These are phyloP conservation scores for Monosporascus sp. DNA, from an alignment of 2,329 filamentous ascomycete species.

Conservation along the genomic window DNA sequence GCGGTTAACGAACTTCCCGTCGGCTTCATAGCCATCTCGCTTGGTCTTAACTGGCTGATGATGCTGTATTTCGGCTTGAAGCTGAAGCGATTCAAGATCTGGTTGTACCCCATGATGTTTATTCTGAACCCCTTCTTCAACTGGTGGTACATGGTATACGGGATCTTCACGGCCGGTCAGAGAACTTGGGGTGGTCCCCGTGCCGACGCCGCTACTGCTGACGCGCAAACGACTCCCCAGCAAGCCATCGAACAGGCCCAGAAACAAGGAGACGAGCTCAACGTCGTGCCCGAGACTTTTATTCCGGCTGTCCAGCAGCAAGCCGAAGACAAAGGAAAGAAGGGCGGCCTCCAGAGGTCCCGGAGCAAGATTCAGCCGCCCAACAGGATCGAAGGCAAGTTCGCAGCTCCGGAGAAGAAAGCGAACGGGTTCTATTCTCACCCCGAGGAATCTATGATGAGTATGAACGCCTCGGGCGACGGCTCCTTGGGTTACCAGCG, in stretches of 20 bases:
- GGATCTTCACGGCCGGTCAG: constrained; percentile 89
- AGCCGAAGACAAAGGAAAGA: constrained; percentile 21
- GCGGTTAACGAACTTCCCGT: constrained; percentile 74
- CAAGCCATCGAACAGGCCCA: constrained; percentile 81
- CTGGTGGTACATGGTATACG: constrained; percentile 97
- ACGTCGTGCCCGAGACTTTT: constrained; percentile 84
- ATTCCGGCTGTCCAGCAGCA: constrained; percentile 48
- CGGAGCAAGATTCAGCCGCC: constrained; percentile 65
- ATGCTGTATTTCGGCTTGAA: constrained; percentile 95
- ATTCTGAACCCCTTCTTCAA: constrained; percentile 94
- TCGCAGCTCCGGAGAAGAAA: constrained; percentile 64
- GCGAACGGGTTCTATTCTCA: constrained; percentile 66
- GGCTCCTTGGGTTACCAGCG: constrained; percentile 4
- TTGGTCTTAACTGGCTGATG: constrained; percentile 88
- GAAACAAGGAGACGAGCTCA: constrained; percentile 77
- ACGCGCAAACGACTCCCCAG: constrained; percentile 68
- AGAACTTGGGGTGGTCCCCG: constrained; percentile 93
- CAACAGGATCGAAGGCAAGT: constrained; percentile 69
- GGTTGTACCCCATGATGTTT: constrained; percentile 95
- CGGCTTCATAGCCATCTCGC: constrained; percentile 86
- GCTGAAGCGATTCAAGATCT: constrained; percentile 84
- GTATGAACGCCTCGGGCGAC: constrained; percentile 36
- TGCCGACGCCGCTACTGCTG: constrained; percentile 79
- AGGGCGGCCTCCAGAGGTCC: constrained; percentile 37
- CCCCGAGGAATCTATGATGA: constrained; percentile 60